Percentiles rank a stretch among this genome's conserved stretches.
Conservation (phyloP, 202 grass and related monocot genomes). For the Carex arenaria region DNA sequence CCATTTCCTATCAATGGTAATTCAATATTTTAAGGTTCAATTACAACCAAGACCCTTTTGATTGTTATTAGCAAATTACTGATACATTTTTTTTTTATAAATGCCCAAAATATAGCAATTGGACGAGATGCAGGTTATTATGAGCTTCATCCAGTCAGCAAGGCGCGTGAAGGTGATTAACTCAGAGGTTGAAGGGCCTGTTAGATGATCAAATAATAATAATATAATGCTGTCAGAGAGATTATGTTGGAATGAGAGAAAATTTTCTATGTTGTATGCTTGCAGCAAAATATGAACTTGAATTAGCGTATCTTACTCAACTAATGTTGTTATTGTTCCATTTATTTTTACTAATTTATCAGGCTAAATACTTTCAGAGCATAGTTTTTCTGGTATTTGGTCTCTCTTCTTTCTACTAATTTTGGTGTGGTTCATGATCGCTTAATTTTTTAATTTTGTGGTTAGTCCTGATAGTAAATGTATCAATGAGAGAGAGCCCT, state of each 20-base stretch:
- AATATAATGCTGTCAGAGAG: background rate
- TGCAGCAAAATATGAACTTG: slow-evolving; percentile 20
- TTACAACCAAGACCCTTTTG: background rate
- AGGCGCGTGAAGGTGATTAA: slow-evolving; percentile 29
- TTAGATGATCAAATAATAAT: slow-evolving; percentile 23
- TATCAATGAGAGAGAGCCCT: background rate
- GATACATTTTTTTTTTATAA: slow-evolving; percentile 28
- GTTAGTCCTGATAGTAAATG: background rate
- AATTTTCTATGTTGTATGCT: slow-evolving; percentile 32
- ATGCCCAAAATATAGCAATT: slow-evolving; percentile 36
- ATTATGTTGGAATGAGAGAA: background rate
- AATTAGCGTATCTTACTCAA: slow-evolving; percentile 20
- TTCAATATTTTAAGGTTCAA: background rate
- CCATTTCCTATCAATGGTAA: slow-evolving; percentile 47
- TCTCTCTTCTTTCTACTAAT: slow-evolving; percentile 11
- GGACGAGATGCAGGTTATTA: slow-evolving; percentile 41
- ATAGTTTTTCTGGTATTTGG: slow-evolving; percentile 7
- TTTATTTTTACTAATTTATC: slow-evolving; percentile 35
- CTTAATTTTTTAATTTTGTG: background rate
- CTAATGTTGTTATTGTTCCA: slow-evolving; percentile 23
- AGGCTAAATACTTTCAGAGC: slow-evolving; percentile 1
- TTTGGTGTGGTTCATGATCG: background rate
- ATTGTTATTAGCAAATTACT: slow-evolving; percentile 29
- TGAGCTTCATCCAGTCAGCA: slow-evolving; percentile 35
- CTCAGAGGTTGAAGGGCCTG: background rate